Conservation (phyloP, 116 monocot genomes). For the Iris pallida region DNA sequence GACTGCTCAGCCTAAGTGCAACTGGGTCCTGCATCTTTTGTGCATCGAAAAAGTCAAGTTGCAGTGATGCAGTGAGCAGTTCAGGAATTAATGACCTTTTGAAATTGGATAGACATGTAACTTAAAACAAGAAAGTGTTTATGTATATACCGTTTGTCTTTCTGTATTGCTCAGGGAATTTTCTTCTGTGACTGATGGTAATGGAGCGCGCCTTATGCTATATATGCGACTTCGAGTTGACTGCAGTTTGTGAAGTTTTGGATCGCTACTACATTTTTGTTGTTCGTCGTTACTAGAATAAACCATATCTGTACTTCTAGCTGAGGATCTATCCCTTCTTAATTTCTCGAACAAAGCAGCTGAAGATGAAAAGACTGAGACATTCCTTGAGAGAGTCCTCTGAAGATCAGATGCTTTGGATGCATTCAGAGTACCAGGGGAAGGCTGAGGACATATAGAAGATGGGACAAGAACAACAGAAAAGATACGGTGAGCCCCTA, state of each 20-base stretch:
- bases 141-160: conserved; percentile 35
- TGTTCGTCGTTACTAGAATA: conserved; percentile 25
- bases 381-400: conserved; percentile 74
- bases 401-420: conserved; percentile 33
- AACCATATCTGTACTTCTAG: conserved; percentile 9
- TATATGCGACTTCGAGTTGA: conserved; percentile 34
- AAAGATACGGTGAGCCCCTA: conserved; percentile 77
- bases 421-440: conserved; percentile 24
- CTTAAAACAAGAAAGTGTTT: not conserved
- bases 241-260: conserved; percentile 27
- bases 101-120: not conserved
- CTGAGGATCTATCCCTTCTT: conserved; percentile 41
- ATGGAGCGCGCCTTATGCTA: conserved; percentile 34
- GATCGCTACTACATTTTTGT: conserved; percentile 21
- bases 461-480: conserved; percentile 85
- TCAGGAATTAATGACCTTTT: not conserved
- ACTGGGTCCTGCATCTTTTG: conserved; percentile 49
- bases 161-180: conserved; percentile 13
- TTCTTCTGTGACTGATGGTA: conserved; percentile 23
- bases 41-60: conserved; percentile 4
- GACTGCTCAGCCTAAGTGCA: conserved; percentile 59
- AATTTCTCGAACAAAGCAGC: conserved; percentile 84
- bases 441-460: conserved; percentile 55
- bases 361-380: conserved; percentile 94
- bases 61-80: not conserved